Evolutionary conservation across 768 basidiomycete genomes (phyloP).

Genomic region (Favolaschia claudopus): DNA sequence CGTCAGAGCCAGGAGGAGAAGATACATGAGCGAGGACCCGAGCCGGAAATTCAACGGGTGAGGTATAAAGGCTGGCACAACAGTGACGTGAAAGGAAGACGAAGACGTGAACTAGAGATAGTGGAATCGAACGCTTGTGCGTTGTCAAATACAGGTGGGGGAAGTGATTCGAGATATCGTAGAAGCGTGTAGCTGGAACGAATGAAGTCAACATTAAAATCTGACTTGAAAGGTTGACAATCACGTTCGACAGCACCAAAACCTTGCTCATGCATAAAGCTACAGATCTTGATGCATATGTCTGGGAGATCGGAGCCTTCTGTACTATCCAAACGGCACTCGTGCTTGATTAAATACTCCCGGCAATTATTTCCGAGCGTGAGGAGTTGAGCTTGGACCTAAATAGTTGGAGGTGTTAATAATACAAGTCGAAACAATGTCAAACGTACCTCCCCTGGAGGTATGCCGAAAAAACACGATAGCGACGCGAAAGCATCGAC

Average conservation of each 20-base stretch:
- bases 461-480: slow-evolving; percentile 59
- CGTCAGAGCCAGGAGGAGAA: slow-evolving; percentile 41
- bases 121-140: slow-evolving; percentile 60
- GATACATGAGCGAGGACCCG: slow-evolving; percentile 62
- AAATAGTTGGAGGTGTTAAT: background rate
- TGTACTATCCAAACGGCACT: slow-evolving; percentile 38
- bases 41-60: slow-evolving; percentile 63
- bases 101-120: slow-evolving; percentile 68
- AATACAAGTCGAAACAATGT: background rate
- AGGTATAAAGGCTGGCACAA: slow-evolving; percentile 57
- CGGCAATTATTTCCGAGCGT: slow-evolving; percentile 49
- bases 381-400: slow-evolving; percentile 53
- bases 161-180: slow-evolving; percentile 59
- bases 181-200: slow-evolving; percentile 44
- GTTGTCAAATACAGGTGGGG: slow-evolving; percentile 64
- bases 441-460: slow-evolving; percentile 49
- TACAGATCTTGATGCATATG: slow-evolving; percentile 54
- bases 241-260: slow-evolving; percentile 53
- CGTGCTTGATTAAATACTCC: slow-evolving; percentile 39
- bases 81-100: slow-evolving; percentile 59
- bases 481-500: slow-evolving; percentile 50
- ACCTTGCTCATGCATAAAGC: slow-evolving; percentile 57
- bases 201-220: background rate
- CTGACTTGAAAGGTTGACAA: slow-evolving; percentile 16
- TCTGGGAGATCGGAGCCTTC: slow-evolving; percentile 39